These are phyloP conservation scores for Ustilaginoidea virens DNA, from an alignment of 2,329 filamentous ascomycete genomes.

Conservation along the genomic window DNA sequence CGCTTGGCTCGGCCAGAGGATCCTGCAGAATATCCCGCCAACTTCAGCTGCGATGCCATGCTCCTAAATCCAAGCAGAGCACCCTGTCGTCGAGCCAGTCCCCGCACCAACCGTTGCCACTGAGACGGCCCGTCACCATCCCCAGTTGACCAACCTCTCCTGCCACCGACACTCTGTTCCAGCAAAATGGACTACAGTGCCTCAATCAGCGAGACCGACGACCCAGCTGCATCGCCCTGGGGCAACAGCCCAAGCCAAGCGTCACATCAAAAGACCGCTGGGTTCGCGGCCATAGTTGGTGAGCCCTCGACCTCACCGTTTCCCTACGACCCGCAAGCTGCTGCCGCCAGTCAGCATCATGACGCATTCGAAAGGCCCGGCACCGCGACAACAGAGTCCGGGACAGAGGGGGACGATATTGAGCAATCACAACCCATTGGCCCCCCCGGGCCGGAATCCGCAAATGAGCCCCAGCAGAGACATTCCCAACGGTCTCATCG, in stretches of 20 bases:
- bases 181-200: conserved; percentile 41
- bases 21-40: no score
- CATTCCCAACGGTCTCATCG: conserved; percentile 7
- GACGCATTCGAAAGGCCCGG: conserved; percentile 29
- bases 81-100: not conserved
- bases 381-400: conserved; percentile 29
- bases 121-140: no score
- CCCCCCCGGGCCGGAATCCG: conserved; percentile 4
- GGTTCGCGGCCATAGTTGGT: conserved; percentile 24
- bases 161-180: not conserved
- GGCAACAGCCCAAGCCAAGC: conserved; percentile 36
- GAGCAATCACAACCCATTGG: conserved; percentile 16
- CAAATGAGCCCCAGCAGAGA: conserved; percentile 7
- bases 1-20: not conserved
- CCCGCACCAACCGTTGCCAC: no score
- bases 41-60: no score
- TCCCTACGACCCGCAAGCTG: conserved; percentile 25
- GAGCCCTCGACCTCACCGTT: conserved; percentile 27
- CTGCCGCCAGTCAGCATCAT: conserved; percentile 22
- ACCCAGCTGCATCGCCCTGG: conserved; percentile 39
- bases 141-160: conserved; percentile 1
- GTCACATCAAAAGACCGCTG: conserved; percentile 28
- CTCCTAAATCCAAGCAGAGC: no score
- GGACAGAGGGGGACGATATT: conserved; percentile 22
- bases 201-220: conserved; percentile 37